phyloP scores from a whole-genome alignment of 441 rosid species.

The Macaranga tanarius region DNA sequence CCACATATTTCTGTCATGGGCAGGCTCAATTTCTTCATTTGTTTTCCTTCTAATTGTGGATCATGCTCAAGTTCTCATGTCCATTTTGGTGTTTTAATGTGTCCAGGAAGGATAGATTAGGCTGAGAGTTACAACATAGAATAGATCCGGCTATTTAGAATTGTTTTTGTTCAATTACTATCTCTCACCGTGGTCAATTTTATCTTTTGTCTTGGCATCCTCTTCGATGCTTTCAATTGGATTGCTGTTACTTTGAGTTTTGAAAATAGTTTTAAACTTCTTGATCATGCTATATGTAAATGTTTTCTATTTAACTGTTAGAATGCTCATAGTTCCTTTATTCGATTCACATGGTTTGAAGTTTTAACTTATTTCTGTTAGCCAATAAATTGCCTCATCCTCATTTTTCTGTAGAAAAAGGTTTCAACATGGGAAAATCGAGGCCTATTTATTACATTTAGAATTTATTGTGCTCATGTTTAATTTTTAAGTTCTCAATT shows the following conservation, averaged over 20 bases:
- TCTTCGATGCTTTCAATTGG: background rate
- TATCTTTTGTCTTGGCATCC: background rate
- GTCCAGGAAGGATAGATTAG: background rate
- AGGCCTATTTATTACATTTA: background rate
- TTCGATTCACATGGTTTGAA: constrained; percentile 1
- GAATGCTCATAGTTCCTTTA: constrained; percentile 9
- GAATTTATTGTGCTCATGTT: background rate
- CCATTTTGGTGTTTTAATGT: background rate
- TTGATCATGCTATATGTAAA: background rate
- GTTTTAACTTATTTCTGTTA: background rate
- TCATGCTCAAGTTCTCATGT: background rate
- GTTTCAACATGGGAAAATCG: background rate
- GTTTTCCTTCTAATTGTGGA: background rate
- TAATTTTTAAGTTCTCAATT: background rate
- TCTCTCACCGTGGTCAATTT: background rate
- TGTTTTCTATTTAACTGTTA: background rate
- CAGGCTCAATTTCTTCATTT: background rate
- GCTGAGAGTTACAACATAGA: background rate
- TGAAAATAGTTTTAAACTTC: background rate
- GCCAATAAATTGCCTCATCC: constrained; percentile 9
- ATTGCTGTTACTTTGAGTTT: background rate
- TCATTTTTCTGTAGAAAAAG: background rate
- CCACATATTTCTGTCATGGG: background rate
- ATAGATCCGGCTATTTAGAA: background rate
- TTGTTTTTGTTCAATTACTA: background rate